These are phyloP conservation scores for Uronychia setigera DNA, from an alignment of 73 alveolate species.

Conservation along the genomic window DNA sequence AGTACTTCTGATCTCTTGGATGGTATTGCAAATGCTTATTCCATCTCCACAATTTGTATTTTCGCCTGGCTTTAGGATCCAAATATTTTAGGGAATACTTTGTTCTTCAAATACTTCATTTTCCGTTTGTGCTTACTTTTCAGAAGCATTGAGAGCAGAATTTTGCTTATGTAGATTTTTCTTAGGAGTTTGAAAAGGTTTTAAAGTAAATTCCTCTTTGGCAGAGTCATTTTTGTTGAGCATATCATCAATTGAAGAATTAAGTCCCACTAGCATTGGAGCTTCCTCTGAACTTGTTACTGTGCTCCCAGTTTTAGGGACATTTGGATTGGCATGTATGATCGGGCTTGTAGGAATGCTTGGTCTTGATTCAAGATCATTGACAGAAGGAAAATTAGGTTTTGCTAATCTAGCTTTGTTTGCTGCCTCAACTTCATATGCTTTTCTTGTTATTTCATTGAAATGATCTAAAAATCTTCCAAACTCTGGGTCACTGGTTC, in stretches of 20 bases:
- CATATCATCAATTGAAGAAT: not conserved
- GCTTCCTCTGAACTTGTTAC: not conserved
- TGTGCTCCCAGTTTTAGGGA: too few relatives aligned
- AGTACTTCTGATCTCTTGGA: not conserved
- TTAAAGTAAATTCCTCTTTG: too few relatives aligned
- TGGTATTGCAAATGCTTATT: not conserved
- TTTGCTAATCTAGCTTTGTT: not conserved
- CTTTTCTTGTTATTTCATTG: not conserved
- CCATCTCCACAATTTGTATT: not conserved
- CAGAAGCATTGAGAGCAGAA: too few relatives aligned
- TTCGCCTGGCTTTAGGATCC: not conserved
- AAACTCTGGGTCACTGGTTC: conserved; percentile 10
- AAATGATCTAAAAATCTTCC: not conserved
- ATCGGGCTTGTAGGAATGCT: not conserved
- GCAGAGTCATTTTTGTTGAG: too few relatives aligned
- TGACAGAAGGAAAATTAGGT: not conserved
- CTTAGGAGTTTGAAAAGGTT: not conserved
- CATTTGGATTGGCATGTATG: too few relatives aligned
- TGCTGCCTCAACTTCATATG: not conserved
- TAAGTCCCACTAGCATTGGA: not conserved
- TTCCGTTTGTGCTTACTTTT: not conserved
- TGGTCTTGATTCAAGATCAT: not conserved
- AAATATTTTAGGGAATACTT: not conserved
- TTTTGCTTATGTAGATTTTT: too few relatives aligned
- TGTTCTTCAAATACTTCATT: not conserved